Evolutionary conservation across 805 yeast genomes (phyloP).

Genomic region (Clavispora fructus): DNA sequence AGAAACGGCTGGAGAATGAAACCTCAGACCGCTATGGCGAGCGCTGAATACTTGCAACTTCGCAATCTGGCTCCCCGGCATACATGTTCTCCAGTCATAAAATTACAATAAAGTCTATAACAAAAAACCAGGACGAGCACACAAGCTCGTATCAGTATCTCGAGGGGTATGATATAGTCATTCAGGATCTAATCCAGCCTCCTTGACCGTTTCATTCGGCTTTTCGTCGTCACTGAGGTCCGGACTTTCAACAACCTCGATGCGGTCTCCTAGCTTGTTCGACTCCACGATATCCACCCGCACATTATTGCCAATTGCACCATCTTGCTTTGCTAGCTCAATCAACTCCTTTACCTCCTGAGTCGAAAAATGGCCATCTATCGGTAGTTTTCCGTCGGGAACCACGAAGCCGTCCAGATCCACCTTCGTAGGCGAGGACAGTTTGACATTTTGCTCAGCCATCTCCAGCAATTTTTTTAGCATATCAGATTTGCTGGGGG

Average conservation of each 20-base stretch:
- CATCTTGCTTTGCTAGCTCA: slow-evolving; percentile 26
- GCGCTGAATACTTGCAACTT: too few species aligned
- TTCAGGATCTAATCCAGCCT: too few species aligned
- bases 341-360: slow-evolving; percentile 27
- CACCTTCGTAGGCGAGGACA: neutral
- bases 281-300: slow-evolving; percentile 20
- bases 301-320: slow-evolving; percentile 21
- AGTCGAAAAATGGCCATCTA: slow-evolving; percentile 38
- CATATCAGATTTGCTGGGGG: slow-evolving; percentile 11
- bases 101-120: too few species aligned
- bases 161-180: too few species aligned
- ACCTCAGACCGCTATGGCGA: too few species aligned
- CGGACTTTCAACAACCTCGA: slow-evolving; percentile 19
- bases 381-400: slow-evolving; percentile 34
- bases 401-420: slow-evolving; percentile 34
- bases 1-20: too few species aligned
- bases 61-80: too few species aligned
- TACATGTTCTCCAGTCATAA: too few species aligned
- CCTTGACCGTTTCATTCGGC: neutral
- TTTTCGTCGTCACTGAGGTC: neutral
- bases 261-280: slow-evolving; percentile 26
- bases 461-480: slow-evolving; percentile 23
- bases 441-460: slow-evolving; percentile 16
- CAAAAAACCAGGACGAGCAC: too few species aligned
- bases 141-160: too few species aligned